phyloP scores from a whole-genome alignment of 257 asterid genomes.

The Nicotiana sylvestris region DNA sequence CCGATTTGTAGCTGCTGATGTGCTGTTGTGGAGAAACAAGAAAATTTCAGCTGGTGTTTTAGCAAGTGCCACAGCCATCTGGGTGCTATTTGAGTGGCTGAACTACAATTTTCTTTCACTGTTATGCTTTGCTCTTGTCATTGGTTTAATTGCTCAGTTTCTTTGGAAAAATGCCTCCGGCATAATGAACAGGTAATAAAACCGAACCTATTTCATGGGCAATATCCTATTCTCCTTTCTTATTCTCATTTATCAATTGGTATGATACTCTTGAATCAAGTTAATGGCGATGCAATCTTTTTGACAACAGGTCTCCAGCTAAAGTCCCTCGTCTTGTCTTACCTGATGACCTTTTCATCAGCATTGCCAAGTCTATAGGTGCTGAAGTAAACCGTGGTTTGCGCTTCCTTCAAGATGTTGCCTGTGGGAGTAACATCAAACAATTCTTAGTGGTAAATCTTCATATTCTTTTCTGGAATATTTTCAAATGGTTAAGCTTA shows the following conservation, averaged over 20 bases:
- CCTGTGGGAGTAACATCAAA: conserved; percentile 59
- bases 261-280: conserved; percentile 4
- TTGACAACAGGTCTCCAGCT: conserved; percentile 42
- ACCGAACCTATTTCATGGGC: neutral
- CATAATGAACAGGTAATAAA: conserved; percentile 37
- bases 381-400: conserved; percentile 50
- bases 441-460: conserved; percentile 54
- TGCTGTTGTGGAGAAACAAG: conserved; percentile 85
- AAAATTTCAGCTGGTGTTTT: conserved; percentile 67
- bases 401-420: conserved; percentile 53
- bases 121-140: conserved; percentile 43
- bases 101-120: conserved; percentile 70
- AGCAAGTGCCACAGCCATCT: conserved; percentile 53
- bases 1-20: conserved; percentile 68
- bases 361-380: conserved; percentile 49
- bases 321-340: conserved; percentile 50
- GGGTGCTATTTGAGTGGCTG: conserved; percentile 91
- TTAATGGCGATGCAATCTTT: neutral
- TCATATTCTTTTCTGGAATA: neutral
- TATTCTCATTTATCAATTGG: conserved; percentile 9
- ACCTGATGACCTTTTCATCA: conserved; percentile 50
- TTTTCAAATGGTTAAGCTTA: neutral
- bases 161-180: conserved; percentile 61
- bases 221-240: neutral
- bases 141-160: conserved; percentile 58